Conservation (phyloP, 164 flowering plant species). For the Piper longum region DNA sequence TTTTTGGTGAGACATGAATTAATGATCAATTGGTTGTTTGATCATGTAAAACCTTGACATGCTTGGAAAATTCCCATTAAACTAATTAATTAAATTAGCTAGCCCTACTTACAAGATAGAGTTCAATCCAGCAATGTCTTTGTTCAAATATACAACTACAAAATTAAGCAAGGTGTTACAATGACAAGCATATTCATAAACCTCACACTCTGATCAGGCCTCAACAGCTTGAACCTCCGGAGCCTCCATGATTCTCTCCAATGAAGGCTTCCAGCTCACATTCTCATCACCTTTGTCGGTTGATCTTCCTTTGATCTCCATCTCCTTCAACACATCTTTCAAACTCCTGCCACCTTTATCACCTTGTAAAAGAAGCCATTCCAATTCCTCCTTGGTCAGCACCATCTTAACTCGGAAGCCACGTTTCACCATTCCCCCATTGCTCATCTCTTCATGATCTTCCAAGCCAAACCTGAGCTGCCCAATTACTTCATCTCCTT, state of each 20-base stretch:
- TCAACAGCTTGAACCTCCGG: slow-evolving; percentile 27
- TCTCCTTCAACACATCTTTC: slow-evolving; percentile 37
- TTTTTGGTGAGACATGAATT: too few relatives aligned
- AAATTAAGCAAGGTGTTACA: too few relatives aligned
- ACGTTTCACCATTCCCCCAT: slow-evolving; percentile 7
- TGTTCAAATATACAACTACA: too few relatives aligned
- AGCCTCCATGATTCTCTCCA: slow-evolving; percentile 47
- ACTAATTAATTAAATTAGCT: too few relatives aligned
- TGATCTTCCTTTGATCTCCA: slow-evolving; percentile 24
- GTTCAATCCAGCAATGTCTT: too few relatives aligned
- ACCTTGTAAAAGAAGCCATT: slow-evolving; percentile 33
- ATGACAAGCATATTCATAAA: too few relatives aligned
- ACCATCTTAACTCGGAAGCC: slow-evolving; percentile 42
- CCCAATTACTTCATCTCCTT: not conserved
- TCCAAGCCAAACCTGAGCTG: slow-evolving; percentile 2
- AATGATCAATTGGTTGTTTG: too few relatives aligned
- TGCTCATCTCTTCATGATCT: not conserved
- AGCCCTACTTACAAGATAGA: too few relatives aligned
- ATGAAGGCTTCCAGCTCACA: slow-evolving; percentile 41
- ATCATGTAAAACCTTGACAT: too few relatives aligned
- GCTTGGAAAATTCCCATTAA: too few relatives aligned
- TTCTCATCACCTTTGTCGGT: slow-evolving; percentile 4
- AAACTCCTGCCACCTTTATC: slow-evolving; percentile 23
- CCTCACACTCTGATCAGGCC: slow-evolving; percentile 16
- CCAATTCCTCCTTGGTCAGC: slow-evolving; percentile 48